phyloP scores from a whole-genome alignment of 495 filamentous ascomycete genomes.

The Neurospora sp. region DNA sequence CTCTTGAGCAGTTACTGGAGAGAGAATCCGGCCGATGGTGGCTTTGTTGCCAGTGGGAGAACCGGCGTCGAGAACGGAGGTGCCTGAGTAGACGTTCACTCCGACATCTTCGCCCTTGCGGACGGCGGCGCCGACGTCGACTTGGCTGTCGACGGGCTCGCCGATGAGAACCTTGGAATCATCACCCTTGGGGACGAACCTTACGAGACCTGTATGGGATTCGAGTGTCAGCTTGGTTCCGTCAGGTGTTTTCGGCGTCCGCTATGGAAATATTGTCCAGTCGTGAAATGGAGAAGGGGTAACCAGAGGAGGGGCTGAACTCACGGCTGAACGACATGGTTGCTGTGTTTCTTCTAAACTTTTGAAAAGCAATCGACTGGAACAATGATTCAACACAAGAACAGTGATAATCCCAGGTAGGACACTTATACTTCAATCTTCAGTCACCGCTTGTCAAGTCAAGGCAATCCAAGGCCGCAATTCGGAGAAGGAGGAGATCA shows the following conservation, averaged over 20 bases:
- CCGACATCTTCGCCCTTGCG: constrained; percentile 45
- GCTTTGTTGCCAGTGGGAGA: constrained; percentile 38
- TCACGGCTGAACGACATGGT: not conserved
- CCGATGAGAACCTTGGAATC: constrained; percentile 43
- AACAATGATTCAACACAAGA: not conserved
- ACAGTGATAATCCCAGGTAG: not conserved
- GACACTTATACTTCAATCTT: not conserved
- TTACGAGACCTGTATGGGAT: constrained; percentile 41
- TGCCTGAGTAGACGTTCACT: constrained; percentile 45
- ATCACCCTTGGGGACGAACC: constrained; percentile 47
- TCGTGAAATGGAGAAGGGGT: not conserved
- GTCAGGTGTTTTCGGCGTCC: not conserved
- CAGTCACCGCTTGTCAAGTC: not conserved
- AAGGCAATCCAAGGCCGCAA: not conserved
- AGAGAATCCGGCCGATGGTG: constrained; percentile 43
- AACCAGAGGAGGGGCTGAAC: not conserved
- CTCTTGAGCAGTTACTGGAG: constrained; percentile 39
- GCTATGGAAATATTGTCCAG: not conserved
- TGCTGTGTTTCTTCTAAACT: not conserved
- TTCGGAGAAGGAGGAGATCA: not conserved
- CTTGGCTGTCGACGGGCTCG: constrained; percentile 40
- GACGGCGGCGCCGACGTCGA: constrained; percentile 48
- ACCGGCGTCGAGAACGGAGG: constrained; percentile 44
- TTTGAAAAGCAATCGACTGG: not conserved
- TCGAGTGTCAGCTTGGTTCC: not conserved